These are phyloP conservation scores for Jamesozyma jinghongensis DNA, from an alignment of 805 yeast genomes.

Conservation along the genomic window DNA sequence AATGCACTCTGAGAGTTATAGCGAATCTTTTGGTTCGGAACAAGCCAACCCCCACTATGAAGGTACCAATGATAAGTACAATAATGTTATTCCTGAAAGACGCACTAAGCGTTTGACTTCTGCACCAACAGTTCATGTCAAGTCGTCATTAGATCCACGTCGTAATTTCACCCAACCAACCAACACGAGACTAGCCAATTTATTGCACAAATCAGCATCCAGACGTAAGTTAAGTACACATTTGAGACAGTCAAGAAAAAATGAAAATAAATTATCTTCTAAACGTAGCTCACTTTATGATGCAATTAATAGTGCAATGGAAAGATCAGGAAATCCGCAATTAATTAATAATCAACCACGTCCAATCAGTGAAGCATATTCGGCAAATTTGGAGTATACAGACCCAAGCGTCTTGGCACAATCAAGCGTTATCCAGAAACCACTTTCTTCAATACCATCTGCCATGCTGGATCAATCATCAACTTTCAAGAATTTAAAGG, in stretches of 20 bases:
- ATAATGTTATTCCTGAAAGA: neutral
- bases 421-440: constrained; percentile 20
- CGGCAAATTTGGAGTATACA: constrained; percentile 4
- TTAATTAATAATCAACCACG: neutral
- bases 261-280: neutral
- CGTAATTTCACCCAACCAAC: constrained; percentile 24
- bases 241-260: too few relatives aligned
- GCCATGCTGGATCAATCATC: constrained; percentile 17
- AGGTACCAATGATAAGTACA: neutral
- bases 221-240: too few relatives aligned
- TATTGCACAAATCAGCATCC: constrained; percentile 2
- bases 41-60: neutral
- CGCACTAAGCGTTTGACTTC: constrained; percentile 9
- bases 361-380: neutral
- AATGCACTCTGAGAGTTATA: too few relatives aligned
- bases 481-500: constrained; percentile 24
- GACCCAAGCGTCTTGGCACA: constrained; percentile 22
- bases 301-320: neutral
- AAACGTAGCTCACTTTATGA: constrained; percentile 3
- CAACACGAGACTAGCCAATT: constrained; percentile 8
- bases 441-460: constrained; percentile 18
- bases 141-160: constrained; percentile 25
- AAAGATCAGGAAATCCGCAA: too few relatives aligned
- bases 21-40: too few relatives aligned
- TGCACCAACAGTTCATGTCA: constrained; percentile 7